These are phyloP conservation scores for Thielaviopsis punctulata DNA, from an alignment of 2,329 filamentous ascomycete genomes.

Conservation along the genomic window DNA sequence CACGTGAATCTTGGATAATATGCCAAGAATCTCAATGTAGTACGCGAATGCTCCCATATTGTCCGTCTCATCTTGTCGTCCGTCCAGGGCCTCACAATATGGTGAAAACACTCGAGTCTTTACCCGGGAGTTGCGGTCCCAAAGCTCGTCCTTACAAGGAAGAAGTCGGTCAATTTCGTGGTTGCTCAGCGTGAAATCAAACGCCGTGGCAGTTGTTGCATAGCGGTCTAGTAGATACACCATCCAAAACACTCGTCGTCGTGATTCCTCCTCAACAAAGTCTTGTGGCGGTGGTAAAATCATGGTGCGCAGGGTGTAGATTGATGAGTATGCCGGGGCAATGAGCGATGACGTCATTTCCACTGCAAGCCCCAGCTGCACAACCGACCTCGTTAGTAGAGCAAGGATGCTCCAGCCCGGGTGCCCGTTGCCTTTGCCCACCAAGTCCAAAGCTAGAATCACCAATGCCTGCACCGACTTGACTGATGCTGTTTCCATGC, in stretches of 20 bases:
- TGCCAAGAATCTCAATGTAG: slow-evolving; percentile 77
- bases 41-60: slow-evolving; percentile 79
- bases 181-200: slow-evolving; percentile 79
- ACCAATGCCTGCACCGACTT: slow-evolving; percentile 76
- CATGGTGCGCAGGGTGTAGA: slow-evolving; percentile 76
- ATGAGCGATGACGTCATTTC: slow-evolving; percentile 67
- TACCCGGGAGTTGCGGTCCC: slow-evolving; percentile 65
- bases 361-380: slow-evolving; percentile 71
- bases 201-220: slow-evolving; percentile 77
- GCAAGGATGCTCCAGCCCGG: slow-evolving; percentile 87
- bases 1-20: slow-evolving; percentile 71
- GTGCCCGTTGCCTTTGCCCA: slow-evolving; percentile 74
- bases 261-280: slow-evolving; percentile 79
- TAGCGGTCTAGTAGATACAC: slow-evolving; percentile 81
- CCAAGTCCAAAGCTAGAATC: slow-evolving; percentile 69
- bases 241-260: slow-evolving; percentile 82
- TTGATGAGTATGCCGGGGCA: slow-evolving; percentile 64
- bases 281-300: slow-evolving; percentile 67
- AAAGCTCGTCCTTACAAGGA: slow-evolving; percentile 75
- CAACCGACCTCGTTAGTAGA: slow-evolving; percentile 71
- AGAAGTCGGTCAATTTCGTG: slow-evolving; percentile 76
- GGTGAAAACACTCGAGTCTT: slow-evolving; percentile 68
- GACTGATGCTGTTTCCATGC: slow-evolving; percentile 77
- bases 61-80: slow-evolving; percentile 42
- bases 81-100: background rate